phyloP scores from a whole-genome alignment of 352 stramenopile species.

The Blastocystis sp. region DNA sequence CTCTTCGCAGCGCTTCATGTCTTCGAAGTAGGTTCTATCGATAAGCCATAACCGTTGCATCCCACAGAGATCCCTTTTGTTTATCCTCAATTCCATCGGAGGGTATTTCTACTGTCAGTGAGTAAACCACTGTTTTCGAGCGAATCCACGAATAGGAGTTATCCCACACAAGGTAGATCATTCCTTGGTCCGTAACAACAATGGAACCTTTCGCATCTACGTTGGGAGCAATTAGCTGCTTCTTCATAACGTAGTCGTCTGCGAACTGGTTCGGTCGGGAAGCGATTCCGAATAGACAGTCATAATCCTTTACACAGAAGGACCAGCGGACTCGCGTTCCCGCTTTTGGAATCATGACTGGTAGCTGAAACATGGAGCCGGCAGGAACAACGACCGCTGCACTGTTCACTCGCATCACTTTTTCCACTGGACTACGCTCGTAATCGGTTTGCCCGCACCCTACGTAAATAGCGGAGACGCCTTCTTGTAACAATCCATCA shows the following conservation, averaged over 20 bases:
- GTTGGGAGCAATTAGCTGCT: not conserved
- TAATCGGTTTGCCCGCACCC: not conserved
- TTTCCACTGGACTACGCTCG: not conserved
- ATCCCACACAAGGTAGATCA: constrained; percentile 10
- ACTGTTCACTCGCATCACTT: not conserved
- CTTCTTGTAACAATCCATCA: not conserved
- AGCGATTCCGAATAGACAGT: constrained; percentile 17
- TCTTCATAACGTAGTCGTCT: not conserved
- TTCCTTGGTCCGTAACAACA: not conserved
- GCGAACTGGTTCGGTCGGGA: not conserved
- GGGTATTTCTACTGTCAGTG: not conserved
- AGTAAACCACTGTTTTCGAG: constrained; percentile 8
- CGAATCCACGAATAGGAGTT: constrained; percentile 37
- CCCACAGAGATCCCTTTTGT: not conserved
- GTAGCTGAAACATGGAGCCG: not conserved
- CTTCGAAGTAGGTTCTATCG: too few relatives aligned
- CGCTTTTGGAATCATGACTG: not conserved
- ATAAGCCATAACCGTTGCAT: too few relatives aligned
- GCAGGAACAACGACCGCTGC: not conserved
- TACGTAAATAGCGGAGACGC: not conserved
- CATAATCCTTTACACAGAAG: constrained; percentile 5
- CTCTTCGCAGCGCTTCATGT: too few relatives aligned
- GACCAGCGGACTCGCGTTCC: constrained; percentile 2
- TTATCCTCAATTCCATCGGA: not conserved
- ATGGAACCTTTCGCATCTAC: not conserved